Conservation (phyloP, 345 rosid genomes). For the Erodium maritimum region DNA sequence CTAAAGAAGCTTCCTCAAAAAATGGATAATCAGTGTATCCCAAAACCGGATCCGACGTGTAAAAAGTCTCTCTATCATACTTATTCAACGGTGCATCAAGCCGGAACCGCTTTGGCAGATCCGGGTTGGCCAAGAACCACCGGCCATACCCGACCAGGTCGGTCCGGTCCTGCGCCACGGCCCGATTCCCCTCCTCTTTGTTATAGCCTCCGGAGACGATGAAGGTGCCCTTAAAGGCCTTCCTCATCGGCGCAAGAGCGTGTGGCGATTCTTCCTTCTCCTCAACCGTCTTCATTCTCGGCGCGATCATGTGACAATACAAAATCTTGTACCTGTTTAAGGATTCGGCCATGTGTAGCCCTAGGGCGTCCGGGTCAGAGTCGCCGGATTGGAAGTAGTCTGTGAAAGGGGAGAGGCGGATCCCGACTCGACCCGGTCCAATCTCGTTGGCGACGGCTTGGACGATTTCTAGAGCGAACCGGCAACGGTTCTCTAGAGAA, state of each 20-base stretch:
- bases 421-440: not conserved
- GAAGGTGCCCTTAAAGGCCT: conserved; percentile 7
- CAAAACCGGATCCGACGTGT: conserved; percentile 5
- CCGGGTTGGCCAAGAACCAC: conserved; percentile 7
- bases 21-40: conserved; percentile 13
- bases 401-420: conserved; percentile 4
- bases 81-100: conserved; percentile 5
- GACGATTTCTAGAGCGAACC: conserved; percentile 2
- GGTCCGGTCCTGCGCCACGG: not conserved
- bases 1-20: not conserved
- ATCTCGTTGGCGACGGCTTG: not conserved
- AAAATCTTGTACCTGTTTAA: not conserved
- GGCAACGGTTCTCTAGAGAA: conserved; percentile 3
- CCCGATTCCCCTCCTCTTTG: conserved; percentile 5
- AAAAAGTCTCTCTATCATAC: conserved; percentile 4
- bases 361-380: conserved; percentile 7
- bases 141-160: conserved; percentile 7
- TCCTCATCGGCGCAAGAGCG: not conserved
- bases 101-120: conserved; percentile 3
- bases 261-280: not conserved
- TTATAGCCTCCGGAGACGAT: conserved; percentile 4
- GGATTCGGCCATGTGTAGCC: conserved; percentile 2
- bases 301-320: conserved; percentile 5
- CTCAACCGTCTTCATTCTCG: not conserved
- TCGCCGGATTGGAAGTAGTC: not conserved